Evolutionary conservation across 306 rosid genomes (phyloP), one percentile per base, ranked within the genome.

Genomic region (Oemleria cerasiformis): DNA sequence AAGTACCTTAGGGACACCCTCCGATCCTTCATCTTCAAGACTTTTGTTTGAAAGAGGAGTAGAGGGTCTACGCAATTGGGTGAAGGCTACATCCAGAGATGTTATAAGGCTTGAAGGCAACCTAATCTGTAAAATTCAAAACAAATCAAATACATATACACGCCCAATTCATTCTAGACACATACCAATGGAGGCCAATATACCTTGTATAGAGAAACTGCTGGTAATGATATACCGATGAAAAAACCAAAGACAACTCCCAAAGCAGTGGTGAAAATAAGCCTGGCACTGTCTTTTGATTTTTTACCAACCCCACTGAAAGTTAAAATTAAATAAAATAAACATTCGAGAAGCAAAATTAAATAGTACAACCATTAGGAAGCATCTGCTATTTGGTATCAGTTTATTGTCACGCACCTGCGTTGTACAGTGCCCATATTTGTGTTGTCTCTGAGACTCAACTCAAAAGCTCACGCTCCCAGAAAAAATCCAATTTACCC

Each of bases 161-260:
- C 36, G 60, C 17, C 58, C 54, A 56, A 74, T 42, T 55, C 63
- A 45, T 60, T 42, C 65, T 8, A 39, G 21, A 44, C 21, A 34
- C 72, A 55, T 12, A 19, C 19, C 39, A 53, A 81, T 10, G 49
- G 57, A 62, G 59, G 36, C 16, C 68, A 63, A 68, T 41, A 77
- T 84, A 95, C 97, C 97, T 86, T 89, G 40, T 49, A 78, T 67
- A 91, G 73, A 79, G 89, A 83, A 23, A 65, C 54, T 13, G 87
- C 64, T 60, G 93, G 92, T 79, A 91, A 62, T 43, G 97, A 89
- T 79, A 85, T 76, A 44, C 99, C 99, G 74, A 91, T 49, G 74
- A 86, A 86, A 78, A 86, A 86, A 47, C 99, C 99, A 72, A 95
- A 83, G 66, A 85, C 78, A 65, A 86, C 75, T 73, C 97, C 97